Evolutionary conservation across 2,329 filamentous ascomycete genomes (phyloP).

Genomic region (Cadophora luteo-olivacea): DNA sequence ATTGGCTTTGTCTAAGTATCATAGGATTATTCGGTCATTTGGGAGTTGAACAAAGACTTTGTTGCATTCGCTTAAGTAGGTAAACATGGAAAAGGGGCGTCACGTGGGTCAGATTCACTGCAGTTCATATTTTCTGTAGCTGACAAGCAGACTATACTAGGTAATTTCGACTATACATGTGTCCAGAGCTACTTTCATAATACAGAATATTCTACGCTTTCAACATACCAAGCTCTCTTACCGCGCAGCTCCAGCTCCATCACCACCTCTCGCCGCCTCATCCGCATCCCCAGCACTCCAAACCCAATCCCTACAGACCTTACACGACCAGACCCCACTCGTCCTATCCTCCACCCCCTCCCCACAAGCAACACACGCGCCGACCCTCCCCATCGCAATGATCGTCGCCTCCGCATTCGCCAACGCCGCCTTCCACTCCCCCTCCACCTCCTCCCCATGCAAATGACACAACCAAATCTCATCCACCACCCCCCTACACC

Average conservation of each 20-base stretch:
- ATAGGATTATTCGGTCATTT: no score
- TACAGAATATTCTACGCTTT: no score
- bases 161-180: no score
- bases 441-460: background rate
- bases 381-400: background rate
- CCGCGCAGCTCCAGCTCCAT: no score
- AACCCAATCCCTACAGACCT: constrained; percentile 15
- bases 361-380: background rate
- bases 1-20: background rate
- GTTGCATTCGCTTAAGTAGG: background rate
- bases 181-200: no score
- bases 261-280: background rate
- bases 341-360: background rate
- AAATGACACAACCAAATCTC: constrained; percentile 2
- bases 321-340: constrained; percentile 5
- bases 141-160: no score
- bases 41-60: background rate
- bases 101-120: no score
- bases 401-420: background rate
- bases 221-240: no score
- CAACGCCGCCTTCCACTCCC: background rate
- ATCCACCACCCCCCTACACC: background rate
- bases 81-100: no score
- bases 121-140: no score
- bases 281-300: no score